These are phyloP conservation scores for Talaromyces sp. DNA, from an alignment of 2,329 filamentous ascomycete genomes.

Conservation along the genomic window DNA sequence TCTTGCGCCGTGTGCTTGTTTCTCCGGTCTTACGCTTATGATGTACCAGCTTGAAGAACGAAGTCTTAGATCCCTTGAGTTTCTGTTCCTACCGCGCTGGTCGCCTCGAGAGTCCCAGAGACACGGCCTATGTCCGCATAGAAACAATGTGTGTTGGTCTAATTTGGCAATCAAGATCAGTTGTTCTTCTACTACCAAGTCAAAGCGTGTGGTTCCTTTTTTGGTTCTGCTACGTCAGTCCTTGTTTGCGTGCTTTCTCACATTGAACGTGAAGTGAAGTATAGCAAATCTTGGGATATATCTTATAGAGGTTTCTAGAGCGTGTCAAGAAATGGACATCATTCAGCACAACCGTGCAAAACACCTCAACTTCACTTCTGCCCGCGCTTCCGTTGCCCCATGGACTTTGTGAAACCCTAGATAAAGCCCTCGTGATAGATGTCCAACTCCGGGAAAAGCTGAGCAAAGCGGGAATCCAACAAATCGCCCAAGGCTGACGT, in stretches of 20 bases:
- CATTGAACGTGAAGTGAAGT: background rate
- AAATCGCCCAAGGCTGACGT: no score
- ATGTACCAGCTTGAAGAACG: slow-evolving; percentile 60
- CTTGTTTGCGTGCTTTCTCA: background rate
- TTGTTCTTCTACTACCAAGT: background rate
- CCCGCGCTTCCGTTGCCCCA: background rate
- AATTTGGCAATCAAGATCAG: background rate
- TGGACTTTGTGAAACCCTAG: no score
- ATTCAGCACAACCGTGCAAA: background rate
- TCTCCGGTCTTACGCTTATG: slow-evolving; percentile 66
- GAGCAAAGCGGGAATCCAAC: no score
- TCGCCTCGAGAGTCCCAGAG: slow-evolving; percentile 57
- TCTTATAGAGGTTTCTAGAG: background rate
- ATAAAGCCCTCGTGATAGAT: no score
- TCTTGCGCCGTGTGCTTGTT: slow-evolving; percentile 58
- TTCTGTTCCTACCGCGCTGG: slow-evolving; percentile 52
- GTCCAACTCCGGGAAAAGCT: no score
- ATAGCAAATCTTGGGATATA: background rate
- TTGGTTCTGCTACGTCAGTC: background rate
- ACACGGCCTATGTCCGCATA: background rate
- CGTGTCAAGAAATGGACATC: background rate
- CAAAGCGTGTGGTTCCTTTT: background rate
- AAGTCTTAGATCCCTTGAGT: slow-evolving; percentile 64
- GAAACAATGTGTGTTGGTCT: background rate
- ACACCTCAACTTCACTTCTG: background rate